Percentiles rank a stretch among this genome's conserved stretches.
phyloP scores from a whole-genome alignment of 2,329 filamentous ascomycete species.

The Botrytis cinerea region DNA sequence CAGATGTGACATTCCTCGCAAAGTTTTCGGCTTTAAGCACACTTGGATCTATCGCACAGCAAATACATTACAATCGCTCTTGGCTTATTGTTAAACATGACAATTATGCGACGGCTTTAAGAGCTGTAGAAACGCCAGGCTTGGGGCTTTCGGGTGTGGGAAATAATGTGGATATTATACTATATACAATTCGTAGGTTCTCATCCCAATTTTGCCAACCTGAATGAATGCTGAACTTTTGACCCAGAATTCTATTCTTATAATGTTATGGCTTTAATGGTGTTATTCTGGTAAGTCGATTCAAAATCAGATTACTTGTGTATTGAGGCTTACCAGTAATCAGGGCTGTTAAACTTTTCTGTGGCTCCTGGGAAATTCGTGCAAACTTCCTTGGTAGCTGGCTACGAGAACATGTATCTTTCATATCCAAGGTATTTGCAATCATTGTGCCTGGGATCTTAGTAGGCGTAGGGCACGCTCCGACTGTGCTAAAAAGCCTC shows the following conservation, averaged over 20 bases:
- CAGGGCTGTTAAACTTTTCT: conserved; percentile 45
- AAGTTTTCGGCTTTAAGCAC: conserved; percentile 38
- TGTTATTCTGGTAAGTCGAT: conserved; percentile 48
- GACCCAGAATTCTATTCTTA: conserved; percentile 52
- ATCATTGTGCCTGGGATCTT: conserved; percentile 44
- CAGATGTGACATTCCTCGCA: conserved; percentile 39
- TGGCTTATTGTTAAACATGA: conserved; percentile 36
- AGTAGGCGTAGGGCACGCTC: conserved; percentile 41
- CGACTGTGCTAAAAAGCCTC: conserved; percentile 38
- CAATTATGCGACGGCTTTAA: conserved; percentile 44
- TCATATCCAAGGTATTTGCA: conserved; percentile 43
- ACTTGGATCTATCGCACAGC: conserved; percentile 38
- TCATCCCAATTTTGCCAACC: not conserved
- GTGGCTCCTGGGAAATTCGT: conserved; percentile 42
- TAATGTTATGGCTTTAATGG: conserved; percentile 51
- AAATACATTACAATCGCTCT: conserved; percentile 37
- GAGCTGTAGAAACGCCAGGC: conserved; percentile 45
- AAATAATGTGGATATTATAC: conserved; percentile 45
- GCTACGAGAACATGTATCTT: conserved; percentile 35
- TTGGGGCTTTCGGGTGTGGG: conserved; percentile 48
- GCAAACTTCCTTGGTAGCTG: conserved; percentile 36
- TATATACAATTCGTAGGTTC: conserved; percentile 52
- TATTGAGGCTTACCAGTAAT: not conserved
- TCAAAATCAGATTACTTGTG: not conserved
- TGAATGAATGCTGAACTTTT: conserved; percentile 19